Evolutionary conservation across 1,284 basidiomycete genomes (phyloP), one percentile per base, ranked within the genome.

Genomic region (Ganoderma meredithae): DNA sequence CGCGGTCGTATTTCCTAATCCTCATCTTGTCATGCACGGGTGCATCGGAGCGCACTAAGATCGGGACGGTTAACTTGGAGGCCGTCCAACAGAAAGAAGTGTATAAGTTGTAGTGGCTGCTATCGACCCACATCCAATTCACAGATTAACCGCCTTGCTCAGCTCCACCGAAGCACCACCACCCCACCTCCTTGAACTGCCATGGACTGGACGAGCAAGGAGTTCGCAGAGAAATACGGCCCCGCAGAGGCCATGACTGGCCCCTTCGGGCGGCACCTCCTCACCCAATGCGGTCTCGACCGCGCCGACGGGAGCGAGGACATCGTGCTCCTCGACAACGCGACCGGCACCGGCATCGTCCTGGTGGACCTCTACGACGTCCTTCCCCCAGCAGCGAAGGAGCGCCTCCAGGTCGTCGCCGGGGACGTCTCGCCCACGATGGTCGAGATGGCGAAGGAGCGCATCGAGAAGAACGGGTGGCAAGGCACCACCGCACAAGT

Each of bases 291-390:
- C 43, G 66, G 59, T 25, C 59, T 68, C 63, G 62, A 64, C 49
- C 47, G 49, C 47, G 66, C 62, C 3, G 58, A 68, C 39, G 62
- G 66, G 25, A 60, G 56, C 49, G 27, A 53, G 52, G 58, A 68
- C 39, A 40, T 68, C 41, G 59, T 68, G 59, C 36, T 64, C 5
- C 63, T 68, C 63, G 66, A 68, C 52, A 68, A 64, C 59, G 66
- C 66, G n/a, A 64, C 62, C 41, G 66, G 66, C 53, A 68, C 66
- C 2, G 66, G 62, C 47, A 52, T 64, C 43, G 66, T 68, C 49
- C 63, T 63, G 7, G 39, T 31, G 22, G 15, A 64, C 47, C 59
- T 68, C 19, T 68, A 68, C 52, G 43, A 36, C 25, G 25, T 53
- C 7, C 47, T 68, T 31, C 52, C 66, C 7, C 59, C 59, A 10